phyloP scores from a whole-genome alignment of 345 rosid genomes.

The Linum lewisii region DNA sequence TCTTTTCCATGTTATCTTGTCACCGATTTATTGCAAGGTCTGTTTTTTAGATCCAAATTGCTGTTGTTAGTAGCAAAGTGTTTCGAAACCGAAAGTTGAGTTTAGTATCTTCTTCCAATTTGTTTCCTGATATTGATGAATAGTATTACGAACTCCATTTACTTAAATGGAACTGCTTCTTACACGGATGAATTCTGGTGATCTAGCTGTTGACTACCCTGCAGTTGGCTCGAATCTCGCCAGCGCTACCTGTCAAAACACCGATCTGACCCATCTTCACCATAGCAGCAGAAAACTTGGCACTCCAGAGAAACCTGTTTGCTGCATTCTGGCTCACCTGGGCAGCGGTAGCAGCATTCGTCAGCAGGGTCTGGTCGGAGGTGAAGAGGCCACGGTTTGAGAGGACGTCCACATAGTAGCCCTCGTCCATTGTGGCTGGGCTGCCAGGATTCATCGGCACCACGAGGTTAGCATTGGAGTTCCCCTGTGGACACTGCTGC shows the following conservation, averaged over 20 bases:
- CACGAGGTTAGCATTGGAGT: conserved; percentile 8
- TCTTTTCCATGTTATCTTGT: too few relatives aligned
- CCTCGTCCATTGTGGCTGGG: conserved; percentile 10
- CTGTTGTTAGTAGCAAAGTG: too few relatives aligned
- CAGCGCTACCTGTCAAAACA: conserved; percentile 11
- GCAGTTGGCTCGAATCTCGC: conserved; percentile 18
- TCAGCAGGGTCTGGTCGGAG: conserved; percentile 19
- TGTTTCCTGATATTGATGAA: too few relatives aligned
- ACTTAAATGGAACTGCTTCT: neutral
- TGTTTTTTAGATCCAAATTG: too few relatives aligned
- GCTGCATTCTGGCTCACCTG: conserved; percentile 14
- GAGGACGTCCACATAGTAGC: conserved; percentile 10
- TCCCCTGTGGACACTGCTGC: conserved; percentile 17
- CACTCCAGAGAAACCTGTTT: conserved; percentile 9
- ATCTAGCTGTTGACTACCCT: conserved; percentile 12
- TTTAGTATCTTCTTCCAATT: too few relatives aligned
- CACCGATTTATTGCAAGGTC: too few relatives aligned
- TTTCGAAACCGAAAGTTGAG: too few relatives aligned
- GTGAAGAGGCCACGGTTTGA: conserved; percentile 20
- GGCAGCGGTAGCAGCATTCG: conserved; percentile 11
- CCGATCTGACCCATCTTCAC: conserved; percentile 19
- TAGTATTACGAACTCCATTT: neutral
- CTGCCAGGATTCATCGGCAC: conserved; percentile 17
- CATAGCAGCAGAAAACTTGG: conserved; percentile 22
- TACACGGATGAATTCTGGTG: too few relatives aligned